Percentiles rank a stretch among this genome's conserved stretches.
These are phyloP conservation scores for Gonapodya sp. DNA, from an alignment of 192 early-diverging fungal species.

Conservation along the genomic window DNA sequence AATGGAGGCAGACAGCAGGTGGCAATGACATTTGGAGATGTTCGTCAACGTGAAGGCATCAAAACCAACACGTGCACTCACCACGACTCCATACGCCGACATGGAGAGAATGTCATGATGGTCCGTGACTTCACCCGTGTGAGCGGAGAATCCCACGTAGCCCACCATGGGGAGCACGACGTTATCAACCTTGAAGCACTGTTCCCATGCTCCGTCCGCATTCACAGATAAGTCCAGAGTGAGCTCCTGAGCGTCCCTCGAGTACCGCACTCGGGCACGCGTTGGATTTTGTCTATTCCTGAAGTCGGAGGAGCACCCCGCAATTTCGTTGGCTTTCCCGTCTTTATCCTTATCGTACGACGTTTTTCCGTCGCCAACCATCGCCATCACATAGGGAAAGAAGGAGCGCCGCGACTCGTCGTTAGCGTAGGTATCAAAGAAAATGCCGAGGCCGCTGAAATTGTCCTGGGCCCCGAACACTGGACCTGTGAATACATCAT, in stretches of 20 bases:
- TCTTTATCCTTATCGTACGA: constrained; percentile 14
- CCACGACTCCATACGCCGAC: constrained; percentile 9
- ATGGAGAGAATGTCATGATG: constrained; percentile 25
- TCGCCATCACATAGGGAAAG: constrained; percentile 15
- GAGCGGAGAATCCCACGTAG: constrained; percentile 86
- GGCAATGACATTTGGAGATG: neutral
- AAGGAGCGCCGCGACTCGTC: constrained; percentile 33
- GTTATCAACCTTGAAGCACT: constrained; percentile 74
- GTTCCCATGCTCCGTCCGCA: constrained; percentile 57
- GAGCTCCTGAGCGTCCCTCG: neutral
- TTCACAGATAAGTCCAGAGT: constrained; percentile 42
- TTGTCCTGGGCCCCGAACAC: constrained; percentile 83
- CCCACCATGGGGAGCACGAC: constrained; percentile 64
- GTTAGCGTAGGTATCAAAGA: constrained; percentile 96
- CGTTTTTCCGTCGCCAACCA: constrained; percentile 18
- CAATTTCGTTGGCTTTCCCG: constrained; percentile 16
- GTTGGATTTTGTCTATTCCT: constrained; percentile 9
- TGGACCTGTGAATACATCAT: constrained; percentile 39
- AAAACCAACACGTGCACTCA: neutral
- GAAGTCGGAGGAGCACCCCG: constrained; percentile 16
- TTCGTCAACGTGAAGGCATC: too few relatives aligned
- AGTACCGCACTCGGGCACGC: constrained; percentile 10
- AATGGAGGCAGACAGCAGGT: neutral
- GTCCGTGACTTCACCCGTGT: constrained; percentile 85
- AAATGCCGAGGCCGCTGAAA: constrained; percentile 86